Evolutionary conservation across 2,329 filamentous ascomycete species (phyloP), one percentile per base, ranked within the genome.

Genomic region (Stachybotrys chartarum): DNA sequence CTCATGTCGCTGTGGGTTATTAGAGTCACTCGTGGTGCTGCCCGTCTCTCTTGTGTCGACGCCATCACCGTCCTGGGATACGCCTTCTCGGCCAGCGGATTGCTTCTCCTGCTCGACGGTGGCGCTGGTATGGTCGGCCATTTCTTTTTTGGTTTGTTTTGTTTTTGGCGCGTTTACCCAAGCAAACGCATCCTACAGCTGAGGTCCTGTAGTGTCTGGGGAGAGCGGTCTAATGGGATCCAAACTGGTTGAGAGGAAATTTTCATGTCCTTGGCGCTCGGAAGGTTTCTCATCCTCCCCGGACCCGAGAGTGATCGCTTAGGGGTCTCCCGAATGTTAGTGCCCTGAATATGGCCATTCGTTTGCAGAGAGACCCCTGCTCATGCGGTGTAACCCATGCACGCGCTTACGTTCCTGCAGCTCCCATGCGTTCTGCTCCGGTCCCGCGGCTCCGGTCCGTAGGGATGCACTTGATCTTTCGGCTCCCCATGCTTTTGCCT

Each of bases 51-150:
- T 42, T 14, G 35, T 42, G 10, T 42, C 35, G 35, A 8, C 45
- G n/a, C 45, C 45, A 47, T 17, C 45, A n/a, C 45, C 45, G n/a
- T 17, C 45, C 45, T 47, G 10, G 14, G 35, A 42, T 42, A 42
- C 35, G 5, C 5, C 35, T 42, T 2, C 35, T 42, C 5, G 35
- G 35, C 35, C 8, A 59, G 50, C 51, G 51, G 18, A 31, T 50
- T 24, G 51, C 52, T 16, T 50, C 56, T 16, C 57, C 53, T 11
- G 55, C 50, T 56, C 54, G 5, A 51, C 32, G 44, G 35, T 3
- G 35, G 35, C 14, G 14, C 14, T 42, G 35, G 35, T 42, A 42
- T 10, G 35, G 8, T 42, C 14, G 10, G 35, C 8, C 35, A 42
- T 42, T 10, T 42, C 5, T 42, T 24, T 4, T 4, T 24, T 24